A percentile compares a stretch with the other conserved stretches of the same genome.
phyloP scores from a whole-genome alignment of 495 filamentous ascomycete genomes.

The Opeltia flavorubescens region DNA sequence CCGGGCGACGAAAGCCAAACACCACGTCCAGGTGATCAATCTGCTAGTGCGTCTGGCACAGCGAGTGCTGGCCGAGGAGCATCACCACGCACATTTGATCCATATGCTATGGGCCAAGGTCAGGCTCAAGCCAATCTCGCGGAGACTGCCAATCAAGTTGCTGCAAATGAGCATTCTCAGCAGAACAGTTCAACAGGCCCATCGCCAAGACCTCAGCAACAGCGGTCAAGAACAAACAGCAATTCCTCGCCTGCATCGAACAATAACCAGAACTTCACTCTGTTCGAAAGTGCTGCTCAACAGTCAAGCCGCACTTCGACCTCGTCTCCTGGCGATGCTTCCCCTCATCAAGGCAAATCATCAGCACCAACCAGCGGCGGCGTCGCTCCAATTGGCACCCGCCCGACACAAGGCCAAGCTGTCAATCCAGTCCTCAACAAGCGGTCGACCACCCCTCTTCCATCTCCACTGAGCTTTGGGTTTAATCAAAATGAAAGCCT shows the following conservation, averaged over 20 bases:
- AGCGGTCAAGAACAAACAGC: constrained; percentile 71
- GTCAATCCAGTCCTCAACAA: constrained; percentile 61
- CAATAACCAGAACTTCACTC: constrained; percentile 48
- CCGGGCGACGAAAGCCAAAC: constrained; percentile 49
- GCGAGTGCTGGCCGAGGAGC: constrained; percentile 34
- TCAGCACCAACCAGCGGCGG: constrained; percentile 42
- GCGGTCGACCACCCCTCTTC: constrained; percentile 77
- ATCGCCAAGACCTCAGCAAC: constrained; percentile 35
- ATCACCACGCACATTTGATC: constrained; percentile 51
- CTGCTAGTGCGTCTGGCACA: constrained; percentile 37
- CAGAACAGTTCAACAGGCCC: constrained; percentile 18
- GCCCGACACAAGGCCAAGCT: constrained; percentile 45
- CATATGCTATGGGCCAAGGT: constrained; percentile 37
- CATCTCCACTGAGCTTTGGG: constrained; percentile 74
- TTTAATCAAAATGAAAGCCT: constrained; percentile 44
- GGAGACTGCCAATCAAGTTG: constrained; percentile 27
- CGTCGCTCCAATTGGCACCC: constrained; percentile 88
- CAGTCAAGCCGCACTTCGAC: constrained; percentile 75
- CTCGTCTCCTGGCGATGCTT: constrained; percentile 81
- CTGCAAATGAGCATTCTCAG: constrained; percentile 11
- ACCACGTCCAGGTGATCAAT: constrained; percentile 43
- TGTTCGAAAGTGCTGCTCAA: constrained; percentile 55
- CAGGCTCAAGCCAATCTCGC: constrained; percentile 22
- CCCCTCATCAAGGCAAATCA: constrained; percentile 51
- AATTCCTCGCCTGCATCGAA: constrained; percentile 62